These are phyloP conservation scores for Suillus spraguei DNA, from an alignment of 768 basidiomycete species.

Conservation along the genomic window DNA sequence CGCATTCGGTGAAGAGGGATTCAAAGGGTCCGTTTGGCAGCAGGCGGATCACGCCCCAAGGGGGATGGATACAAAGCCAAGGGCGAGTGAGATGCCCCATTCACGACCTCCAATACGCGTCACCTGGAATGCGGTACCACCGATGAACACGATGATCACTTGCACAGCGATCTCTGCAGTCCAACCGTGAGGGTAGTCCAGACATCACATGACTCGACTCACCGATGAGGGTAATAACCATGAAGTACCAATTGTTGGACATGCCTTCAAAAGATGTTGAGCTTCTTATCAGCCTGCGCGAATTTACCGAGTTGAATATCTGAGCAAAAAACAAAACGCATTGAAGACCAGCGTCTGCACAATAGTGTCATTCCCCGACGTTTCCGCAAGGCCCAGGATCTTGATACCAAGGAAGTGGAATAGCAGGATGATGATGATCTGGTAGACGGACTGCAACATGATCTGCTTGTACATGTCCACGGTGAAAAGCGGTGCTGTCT, in stretches of 20 bases:
- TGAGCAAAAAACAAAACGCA: conserved; percentile 97
- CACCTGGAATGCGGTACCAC: conserved; percentile 91
- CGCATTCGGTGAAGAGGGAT: conserved; percentile 51
- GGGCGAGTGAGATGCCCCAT: conserved; percentile 91
- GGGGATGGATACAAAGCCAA: conserved; percentile 87
- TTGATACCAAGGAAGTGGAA: conserved; percentile 83
- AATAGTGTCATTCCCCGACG: conserved; percentile 38
- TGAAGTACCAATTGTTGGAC: conserved; percentile 78
- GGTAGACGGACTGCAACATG: conserved; percentile 84
- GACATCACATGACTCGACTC: conserved; percentile 23
- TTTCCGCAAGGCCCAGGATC: conserved; percentile 64
- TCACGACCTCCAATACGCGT: conserved; percentile 75
- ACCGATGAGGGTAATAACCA: conserved; percentile 86
- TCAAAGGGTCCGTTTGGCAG: conserved; percentile 84
- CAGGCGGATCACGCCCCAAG: conserved; percentile 80
- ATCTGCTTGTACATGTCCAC: conserved; percentile 99
- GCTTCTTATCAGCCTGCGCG: conserved; percentile 76
- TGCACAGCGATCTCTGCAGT: conserved; percentile 82
- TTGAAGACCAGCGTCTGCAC: conserved; percentile 95
- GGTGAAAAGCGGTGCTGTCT: conserved; percentile 85
- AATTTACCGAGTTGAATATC: conserved; percentile 95
- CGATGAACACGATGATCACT: conserved; percentile 87
- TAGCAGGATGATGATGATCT: conserved; percentile 78
- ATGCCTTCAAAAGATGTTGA: conserved; percentile 93
- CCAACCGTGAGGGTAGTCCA: conserved; percentile 12